phyloP scores from a whole-genome alignment of 768 basidiomycete species.

The Xerocomellus chrysenteron region DNA sequence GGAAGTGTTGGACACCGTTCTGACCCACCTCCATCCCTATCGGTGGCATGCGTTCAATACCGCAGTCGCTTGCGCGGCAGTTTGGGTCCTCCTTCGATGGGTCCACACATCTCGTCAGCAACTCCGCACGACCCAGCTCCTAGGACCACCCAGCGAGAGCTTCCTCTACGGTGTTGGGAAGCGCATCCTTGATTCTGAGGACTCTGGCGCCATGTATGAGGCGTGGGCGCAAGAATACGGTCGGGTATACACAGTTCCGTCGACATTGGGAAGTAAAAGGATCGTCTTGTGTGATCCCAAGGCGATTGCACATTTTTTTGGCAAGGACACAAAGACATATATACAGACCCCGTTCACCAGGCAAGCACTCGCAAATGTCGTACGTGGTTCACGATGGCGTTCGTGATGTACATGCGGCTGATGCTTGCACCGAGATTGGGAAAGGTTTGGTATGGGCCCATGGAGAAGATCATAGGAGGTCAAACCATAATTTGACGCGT shows the following conservation, averaged over 20 bases:
- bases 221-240: slow-evolving; percentile 19
- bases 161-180: slow-evolving; percentile 15
- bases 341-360: slow-evolving; percentile 35
- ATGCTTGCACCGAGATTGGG: slow-evolving; percentile 16
- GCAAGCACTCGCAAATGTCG: slow-evolving; percentile 27
- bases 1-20: neutral
- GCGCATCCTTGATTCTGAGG: neutral
- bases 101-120: slow-evolving; percentile 31
- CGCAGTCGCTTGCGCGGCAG: neutral
- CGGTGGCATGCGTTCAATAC: neutral
- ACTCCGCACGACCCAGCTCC: neutral
- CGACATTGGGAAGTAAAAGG: neutral
- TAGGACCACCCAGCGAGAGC: slow-evolving; percentile 13
- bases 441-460: slow-evolving; percentile 32
- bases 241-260: slow-evolving; percentile 7
- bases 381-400: neutral
- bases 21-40: neutral
- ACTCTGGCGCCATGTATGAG: slow-evolving; percentile 11
- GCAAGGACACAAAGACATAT: slow-evolving; percentile 32
- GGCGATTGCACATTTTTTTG: slow-evolving; percentile 6
- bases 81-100: slow-evolving; percentile 13
- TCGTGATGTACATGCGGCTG: neutral
- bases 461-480: slow-evolving; percentile 49
- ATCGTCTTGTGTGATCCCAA: slow-evolving; percentile 41
- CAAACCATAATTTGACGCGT: neutral